Percentiles rank a stretch among this genome's conserved stretches.
Conservation (phyloP, 1,139 yeast genomes). For the Lodderomyces pseudojiufengensis region DNA sequence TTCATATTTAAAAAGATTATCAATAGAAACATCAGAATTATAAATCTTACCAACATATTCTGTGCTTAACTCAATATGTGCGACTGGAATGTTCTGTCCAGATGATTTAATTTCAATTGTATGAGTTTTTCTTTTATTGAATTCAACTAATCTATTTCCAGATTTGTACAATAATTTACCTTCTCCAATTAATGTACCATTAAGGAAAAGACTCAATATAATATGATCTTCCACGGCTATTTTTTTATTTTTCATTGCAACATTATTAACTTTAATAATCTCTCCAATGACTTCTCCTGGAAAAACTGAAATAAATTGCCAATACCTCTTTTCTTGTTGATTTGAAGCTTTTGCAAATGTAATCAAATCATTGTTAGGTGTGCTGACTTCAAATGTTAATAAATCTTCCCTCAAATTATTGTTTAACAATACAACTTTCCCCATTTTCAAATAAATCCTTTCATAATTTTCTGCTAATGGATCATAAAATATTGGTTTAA, state of each 20-base stretch:
- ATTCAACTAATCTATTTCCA: constrained; percentile 41
- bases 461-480: constrained; percentile 60
- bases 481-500: constrained; percentile 61
- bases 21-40: constrained; percentile 59
- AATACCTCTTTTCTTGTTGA: constrained; percentile 47
- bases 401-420: constrained; percentile 31
- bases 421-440: constrained; percentile 42
- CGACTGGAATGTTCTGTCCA: constrained; percentile 38
- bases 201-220: constrained; percentile 55
- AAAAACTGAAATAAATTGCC: constrained; percentile 78
- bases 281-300: constrained; percentile 77
- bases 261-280: constrained; percentile 55
- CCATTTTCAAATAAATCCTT: constrained; percentile 55
- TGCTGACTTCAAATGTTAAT: constrained; percentile 47
- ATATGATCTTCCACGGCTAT: constrained; percentile 51
- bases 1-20: constrained; percentile 56
- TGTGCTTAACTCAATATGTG: constrained; percentile 54
- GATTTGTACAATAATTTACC: constrained; percentile 43
- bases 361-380: constrained; percentile 45
- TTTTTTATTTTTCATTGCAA: constrained; percentile 37
- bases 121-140: constrained; percentile 34
- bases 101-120: constrained; percentile 34
- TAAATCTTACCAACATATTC: constrained; percentile 69
- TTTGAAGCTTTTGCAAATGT: constrained; percentile 68
- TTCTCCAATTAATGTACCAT: constrained; percentile 61